Base-by-base conservation (phyloP, 257 asterid species). In the Datura wrightii region DNA sequence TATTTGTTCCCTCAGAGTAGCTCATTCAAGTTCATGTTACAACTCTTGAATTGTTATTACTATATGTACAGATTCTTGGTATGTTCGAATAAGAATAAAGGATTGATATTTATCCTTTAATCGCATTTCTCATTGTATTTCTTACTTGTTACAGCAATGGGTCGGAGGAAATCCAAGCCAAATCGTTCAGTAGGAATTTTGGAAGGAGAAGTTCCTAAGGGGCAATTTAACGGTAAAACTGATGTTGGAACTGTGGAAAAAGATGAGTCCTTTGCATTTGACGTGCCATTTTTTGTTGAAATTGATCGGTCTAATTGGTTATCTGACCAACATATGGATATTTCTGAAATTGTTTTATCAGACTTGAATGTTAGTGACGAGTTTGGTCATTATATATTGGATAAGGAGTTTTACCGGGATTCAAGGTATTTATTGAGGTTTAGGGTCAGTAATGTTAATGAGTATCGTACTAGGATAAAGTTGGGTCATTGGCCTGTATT, bases 401-500 rank as follows among this genome's bases (percentile, higher is more conserved):
- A 85, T 56, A 93, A 93, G 83, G 96, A 91, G 54, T 89, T 93
- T 53, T 88, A 8, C 70, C 31, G 82, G 44, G 93, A 91, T 88
- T 86, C 95, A 1, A 84, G 90, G 66, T 91, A 59, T 86, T 89
- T 85, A 24, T 89, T 93, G 90, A 90, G 98, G 92, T 93, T 94
- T 86, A 90, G 89, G 88, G 80, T 93, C 90, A 89, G 85, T 74
- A 86, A 90, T 86, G 94, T 90, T 79, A 89, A 87, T 52, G 95
- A 86, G 86, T 93, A 85, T 94, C 92, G 94, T 60, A 88, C 58
- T 83, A 91, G 97, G 42, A 93, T 94, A 82, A 96, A 92, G 87
- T 87, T 94, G 85, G 99, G 99, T 87, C 97, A 94, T 81, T 96
- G 98, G 99, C 99, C 99, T 37, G 93, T 91, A 83, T 88, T 94